Base-by-base conservation (phyloP, 2,329 filamentous ascomycete genomes). In the Fusarium heterosporum region DNA sequence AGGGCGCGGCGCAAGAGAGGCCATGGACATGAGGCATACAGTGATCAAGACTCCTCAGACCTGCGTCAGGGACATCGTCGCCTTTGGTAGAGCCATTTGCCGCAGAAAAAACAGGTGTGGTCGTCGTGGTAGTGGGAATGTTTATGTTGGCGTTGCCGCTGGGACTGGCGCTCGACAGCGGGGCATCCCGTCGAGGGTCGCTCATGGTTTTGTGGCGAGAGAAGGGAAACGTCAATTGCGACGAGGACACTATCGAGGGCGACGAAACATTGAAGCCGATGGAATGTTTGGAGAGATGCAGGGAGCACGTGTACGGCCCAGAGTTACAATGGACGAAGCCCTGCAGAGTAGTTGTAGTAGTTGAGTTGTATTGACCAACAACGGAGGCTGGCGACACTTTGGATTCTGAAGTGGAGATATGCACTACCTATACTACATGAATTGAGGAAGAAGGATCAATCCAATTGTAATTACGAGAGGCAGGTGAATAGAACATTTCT, bases 11-110 rank as follows among this genome's bases (percentile, higher is more conserved):
- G 43, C 25, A 58, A 22, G 19, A 36, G n/a, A 40, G 29, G 36
- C 22, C 29, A 14, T 17, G 17, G 17, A 19, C n/a, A 9, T 42
- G 30, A 38, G 43, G 52, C 39, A 64, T 83, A 90, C 91, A 94
- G 77, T 94, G 91, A 80, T 96, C 88, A 58, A 93, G 81, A 76
- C 90, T 93, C 77, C 87, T 88, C 76, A 97, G 81, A 48, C 94
- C 94, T 53, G 94, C 94, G 77, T 94, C 91, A 6, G 78, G 77
- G 26, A 73, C 70, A 39, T 75, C 70, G 49, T 71, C 70, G 45
- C 69, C 66, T 48, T 72, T 74, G 8, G 45, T 49, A 47, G 58
- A 45, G 16, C 48, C 62, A 43, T 52, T 57, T n/a, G 43, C 52
- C 49, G 61, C 50, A 22, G 53, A 47, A 26, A 60, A 45, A 34